Evolutionary conservation across 257 asterid species (phyloP).

Genomic region (Jasminum sambac): DNA sequence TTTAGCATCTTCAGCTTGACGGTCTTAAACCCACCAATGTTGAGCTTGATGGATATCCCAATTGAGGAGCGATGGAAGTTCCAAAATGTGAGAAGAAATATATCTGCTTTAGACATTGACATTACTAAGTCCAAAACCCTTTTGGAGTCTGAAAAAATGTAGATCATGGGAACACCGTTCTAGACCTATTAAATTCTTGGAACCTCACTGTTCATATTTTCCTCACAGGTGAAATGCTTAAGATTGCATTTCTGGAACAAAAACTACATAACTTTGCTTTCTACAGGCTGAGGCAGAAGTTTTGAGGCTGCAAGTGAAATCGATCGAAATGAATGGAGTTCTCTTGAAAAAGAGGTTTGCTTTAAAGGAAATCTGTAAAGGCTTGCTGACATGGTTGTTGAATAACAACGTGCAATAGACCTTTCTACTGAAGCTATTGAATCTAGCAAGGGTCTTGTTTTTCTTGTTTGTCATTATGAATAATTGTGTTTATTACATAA

Average conservation of each 20-base stretch:
- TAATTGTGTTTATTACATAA: too few species aligned
- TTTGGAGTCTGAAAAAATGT: conserved; percentile 51
- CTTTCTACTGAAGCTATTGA: too few species aligned
- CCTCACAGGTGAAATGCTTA: not conserved
- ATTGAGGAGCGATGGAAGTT: conserved; percentile 65
- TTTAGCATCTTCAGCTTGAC: conserved; percentile 62
- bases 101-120: conserved; percentile 77
- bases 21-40: conserved; percentile 76
- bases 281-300: too few species aligned
- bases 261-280: conserved; percentile 20
- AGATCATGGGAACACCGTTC: conserved; percentile 4
- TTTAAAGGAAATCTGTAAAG: too few species aligned
- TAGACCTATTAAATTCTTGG: too few species aligned
- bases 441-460: too few species aligned
- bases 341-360: too few species aligned
- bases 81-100: conserved; percentile 53
- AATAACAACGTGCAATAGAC: too few species aligned
- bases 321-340: too few species aligned
- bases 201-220: not conserved
- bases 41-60: conserved; percentile 91
- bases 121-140: conserved; percentile 62
- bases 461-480: too few species aligned
- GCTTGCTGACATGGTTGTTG: too few species aligned
- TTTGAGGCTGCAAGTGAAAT: too few species aligned
- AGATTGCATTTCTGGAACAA: conserved; percentile 10